These are phyloP conservation scores for Chaetomium sp. DNA, from an alignment of 2,329 filamentous ascomycete genomes.

Conservation along the genomic window DNA sequence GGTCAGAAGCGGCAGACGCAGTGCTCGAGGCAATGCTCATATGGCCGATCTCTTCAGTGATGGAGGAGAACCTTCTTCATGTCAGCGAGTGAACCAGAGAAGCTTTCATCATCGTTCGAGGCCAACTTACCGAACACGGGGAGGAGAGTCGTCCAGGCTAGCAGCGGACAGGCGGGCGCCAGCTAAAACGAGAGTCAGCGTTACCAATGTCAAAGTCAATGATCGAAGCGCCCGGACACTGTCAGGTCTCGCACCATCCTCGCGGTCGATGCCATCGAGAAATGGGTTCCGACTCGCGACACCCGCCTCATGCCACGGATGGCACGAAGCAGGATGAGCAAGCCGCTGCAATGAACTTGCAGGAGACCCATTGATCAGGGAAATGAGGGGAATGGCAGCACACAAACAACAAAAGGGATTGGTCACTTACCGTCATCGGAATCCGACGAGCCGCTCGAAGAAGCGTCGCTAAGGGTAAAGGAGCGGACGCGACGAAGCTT, in stretches of 20 bases:
- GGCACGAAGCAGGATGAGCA: neutral
- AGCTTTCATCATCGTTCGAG: neutral
- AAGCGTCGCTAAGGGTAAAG: constrained; percentile 22
- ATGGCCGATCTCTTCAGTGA: constrained; percentile 19
- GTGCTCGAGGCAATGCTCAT: constrained; percentile 15
- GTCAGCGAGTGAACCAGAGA: constrained; percentile 7
- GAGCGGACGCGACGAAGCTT: constrained; percentile 18
- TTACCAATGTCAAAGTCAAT: neutral
- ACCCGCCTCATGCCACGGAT: neutral
- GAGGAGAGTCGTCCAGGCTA: constrained; percentile 15
- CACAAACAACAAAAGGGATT: neutral
- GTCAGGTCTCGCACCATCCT: neutral
- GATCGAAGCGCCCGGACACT: neutral
- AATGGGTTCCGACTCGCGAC: neutral
- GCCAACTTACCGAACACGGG: constrained; percentile 22
- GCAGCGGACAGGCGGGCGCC: constrained; percentile 12
- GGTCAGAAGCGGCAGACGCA: constrained; percentile 10
- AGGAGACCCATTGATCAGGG: neutral
- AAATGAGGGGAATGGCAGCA: constrained; percentile 1
- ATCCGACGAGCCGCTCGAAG: neutral
- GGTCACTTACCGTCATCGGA: constrained; percentile 19
- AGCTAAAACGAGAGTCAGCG: constrained; percentile 13
- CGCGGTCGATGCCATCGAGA: neutral
- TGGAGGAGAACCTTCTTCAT: constrained; percentile 20
- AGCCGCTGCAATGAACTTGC: neutral